A percentile compares a stretch with the other conserved stretches of the same genome.
phyloP scores from a whole-genome alignment of 768 basidiomycete genomes.

The Boletus fagicola region DNA sequence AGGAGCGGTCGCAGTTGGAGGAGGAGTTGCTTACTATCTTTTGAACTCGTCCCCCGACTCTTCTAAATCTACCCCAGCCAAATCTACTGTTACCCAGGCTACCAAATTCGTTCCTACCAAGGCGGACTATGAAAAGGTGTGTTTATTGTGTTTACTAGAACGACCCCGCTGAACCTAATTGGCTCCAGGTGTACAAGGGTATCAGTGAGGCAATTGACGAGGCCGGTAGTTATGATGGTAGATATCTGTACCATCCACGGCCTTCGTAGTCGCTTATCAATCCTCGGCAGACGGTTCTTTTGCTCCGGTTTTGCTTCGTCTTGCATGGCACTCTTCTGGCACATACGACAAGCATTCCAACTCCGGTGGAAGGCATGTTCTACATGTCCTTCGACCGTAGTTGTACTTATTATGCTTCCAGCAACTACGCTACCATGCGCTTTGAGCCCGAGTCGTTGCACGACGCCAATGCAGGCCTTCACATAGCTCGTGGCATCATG shows the following conservation, averaged over 20 bases:
- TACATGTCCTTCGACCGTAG: not conserved
- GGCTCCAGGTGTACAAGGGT: conserved; percentile 78
- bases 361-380: conserved; percentile 73
- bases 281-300: conserved; percentile 72
- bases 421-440: conserved; percentile 99
- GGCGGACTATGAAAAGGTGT: conserved; percentile 87
- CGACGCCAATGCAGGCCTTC: conserved; percentile 79
- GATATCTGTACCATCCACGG: conserved; percentile 8
- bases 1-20: too few species aligned
- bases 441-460: conserved; percentile 88
- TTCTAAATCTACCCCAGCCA: conserved; percentile 51
- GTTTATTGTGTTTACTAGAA: not conserved
- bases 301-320: conserved; percentile 81
- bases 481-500: conserved; percentile 78
- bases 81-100: conserved; percentile 59
- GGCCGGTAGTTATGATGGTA: conserved; percentile 79
- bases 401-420: conserved; percentile 25
- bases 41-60: conserved; percentile 47
- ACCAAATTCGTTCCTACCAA: conserved; percentile 72
- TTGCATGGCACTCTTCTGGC: conserved; percentile 94
- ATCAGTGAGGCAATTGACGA: conserved; percentile 77
- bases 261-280: not conserved
- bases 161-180: not conserved
- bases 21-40: too few species aligned
- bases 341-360: conserved; percentile 82